Percentiles rank a stretch among this genome's conserved stretches.
These are phyloP conservation scores for Heliamphora ciliata DNA, from an alignment of 179 eudicot species.

Conservation along the genomic window DNA sequence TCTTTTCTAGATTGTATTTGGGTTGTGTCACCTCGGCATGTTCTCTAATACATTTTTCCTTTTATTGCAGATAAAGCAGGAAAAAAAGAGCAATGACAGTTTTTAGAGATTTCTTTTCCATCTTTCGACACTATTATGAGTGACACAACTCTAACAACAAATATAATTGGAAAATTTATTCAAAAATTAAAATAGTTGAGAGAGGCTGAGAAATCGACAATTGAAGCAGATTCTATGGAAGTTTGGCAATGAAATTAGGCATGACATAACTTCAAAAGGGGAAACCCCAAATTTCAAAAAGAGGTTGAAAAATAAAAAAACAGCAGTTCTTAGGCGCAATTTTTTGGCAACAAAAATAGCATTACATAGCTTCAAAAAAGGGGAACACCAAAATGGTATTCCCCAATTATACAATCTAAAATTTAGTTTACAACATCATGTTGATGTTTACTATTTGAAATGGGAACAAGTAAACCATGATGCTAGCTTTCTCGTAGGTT, in stretches of 20 bases:
- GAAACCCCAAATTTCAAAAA: neutral
- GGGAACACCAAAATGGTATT: neutral
- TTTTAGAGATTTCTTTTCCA: too few species aligned
- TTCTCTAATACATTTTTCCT: too few species aligned
- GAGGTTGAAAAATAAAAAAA: conserved; percentile 2
- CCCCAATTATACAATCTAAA: neutral
- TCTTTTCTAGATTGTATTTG: too few species aligned
- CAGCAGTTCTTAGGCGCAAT: neutral
- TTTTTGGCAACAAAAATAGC: neutral
- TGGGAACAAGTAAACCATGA: neutral
- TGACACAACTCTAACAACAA: too few species aligned
- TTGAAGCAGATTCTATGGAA: neutral
- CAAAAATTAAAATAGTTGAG: neutral
- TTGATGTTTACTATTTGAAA: neutral
- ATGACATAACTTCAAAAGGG: too few species aligned
- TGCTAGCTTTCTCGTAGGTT: neutral
- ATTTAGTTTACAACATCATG: neutral
- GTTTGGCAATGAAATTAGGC: too few species aligned
- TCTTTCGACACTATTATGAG: too few species aligned
- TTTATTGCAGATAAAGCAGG: too few species aligned
- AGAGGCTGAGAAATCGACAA: neutral
- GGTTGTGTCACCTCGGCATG: too few species aligned
- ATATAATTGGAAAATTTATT: too few species aligned
- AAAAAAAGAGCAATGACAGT: too few species aligned
- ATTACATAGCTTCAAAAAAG: neutral